phyloP scores from a whole-genome alignment of 2,329 filamentous ascomycete genomes.

The Aureobasidium sp. region DNA sequence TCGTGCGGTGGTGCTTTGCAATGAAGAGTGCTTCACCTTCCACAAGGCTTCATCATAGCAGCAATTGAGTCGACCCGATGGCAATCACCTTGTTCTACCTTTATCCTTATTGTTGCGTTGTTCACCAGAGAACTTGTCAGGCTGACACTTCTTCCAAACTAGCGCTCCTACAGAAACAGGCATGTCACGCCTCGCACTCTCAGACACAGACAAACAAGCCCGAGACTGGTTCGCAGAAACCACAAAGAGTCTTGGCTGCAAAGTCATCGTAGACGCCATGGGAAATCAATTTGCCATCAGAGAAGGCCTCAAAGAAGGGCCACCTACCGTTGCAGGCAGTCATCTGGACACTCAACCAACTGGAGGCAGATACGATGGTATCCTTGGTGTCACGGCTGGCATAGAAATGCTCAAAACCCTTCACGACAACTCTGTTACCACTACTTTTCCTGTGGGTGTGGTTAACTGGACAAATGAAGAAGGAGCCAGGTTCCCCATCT shows the following conservation, averaged over 20 bases:
- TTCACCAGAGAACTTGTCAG: background rate
- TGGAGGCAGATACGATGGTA: slow-evolving; percentile 68
- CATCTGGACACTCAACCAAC: slow-evolving; percentile 53
- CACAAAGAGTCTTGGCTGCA: slow-evolving; percentile 57
- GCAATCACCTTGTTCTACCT: too few relatives aligned
- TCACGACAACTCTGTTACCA: slow-evolving; percentile 60
- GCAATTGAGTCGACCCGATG: too few relatives aligned
- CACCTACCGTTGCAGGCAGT: slow-evolving; percentile 62
- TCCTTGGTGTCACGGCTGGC: slow-evolving; percentile 65
- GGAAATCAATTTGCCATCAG: slow-evolving; percentile 74
- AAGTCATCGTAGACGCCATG: slow-evolving; percentile 63
- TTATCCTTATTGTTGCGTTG: too few relatives aligned
- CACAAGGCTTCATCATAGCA: too few relatives aligned
- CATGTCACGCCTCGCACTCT: slow-evolving; percentile 67
- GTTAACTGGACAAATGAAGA: slow-evolving; percentile 83
- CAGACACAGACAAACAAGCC: slow-evolving; percentile 62
- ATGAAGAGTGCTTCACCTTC: too few relatives aligned
- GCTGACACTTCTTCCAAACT: background rate
- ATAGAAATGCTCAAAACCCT: slow-evolving; percentile 65
- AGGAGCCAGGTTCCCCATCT: slow-evolving; percentile 69
- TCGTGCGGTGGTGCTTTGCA: too few relatives aligned
- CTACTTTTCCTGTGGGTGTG: slow-evolving; percentile 63
- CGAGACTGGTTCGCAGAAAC: slow-evolving; percentile 69
- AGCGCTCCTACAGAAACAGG: slow-evolving; percentile 58
- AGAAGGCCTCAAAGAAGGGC: slow-evolving; percentile 52